Percentiles rank a stretch among this genome's conserved stretches.
Evolutionary conservation across 257 asterid species (phyloP).

Genomic region (Gardenia jasminoides): DNA sequence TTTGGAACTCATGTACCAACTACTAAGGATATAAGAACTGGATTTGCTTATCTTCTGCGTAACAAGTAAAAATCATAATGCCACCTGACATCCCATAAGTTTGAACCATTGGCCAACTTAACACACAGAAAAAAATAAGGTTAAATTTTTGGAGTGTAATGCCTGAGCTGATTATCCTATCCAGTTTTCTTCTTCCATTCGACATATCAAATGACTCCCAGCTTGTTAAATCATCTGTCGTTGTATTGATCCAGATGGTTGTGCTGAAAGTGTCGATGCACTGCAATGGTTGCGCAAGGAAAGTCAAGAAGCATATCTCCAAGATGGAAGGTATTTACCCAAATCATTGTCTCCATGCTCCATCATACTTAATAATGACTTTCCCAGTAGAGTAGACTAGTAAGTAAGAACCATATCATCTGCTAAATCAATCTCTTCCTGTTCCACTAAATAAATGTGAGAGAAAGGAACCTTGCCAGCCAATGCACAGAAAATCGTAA

Average conservation of each 20-base stretch:
- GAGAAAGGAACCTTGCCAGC: neutral
- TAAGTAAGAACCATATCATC: neutral
- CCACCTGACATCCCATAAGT: neutral
- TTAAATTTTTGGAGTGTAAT: neutral
- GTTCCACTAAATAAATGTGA: neutral
- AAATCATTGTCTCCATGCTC: neutral
- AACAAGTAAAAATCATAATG: neutral
- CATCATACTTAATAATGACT: neutral
- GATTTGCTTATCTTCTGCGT: neutral
- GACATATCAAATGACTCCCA: neutral
- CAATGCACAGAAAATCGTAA: neutral
- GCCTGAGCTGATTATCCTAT: neutral
- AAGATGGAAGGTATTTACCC: conserved; percentile 39
- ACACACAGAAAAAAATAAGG: neutral
- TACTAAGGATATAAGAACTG: neutral
- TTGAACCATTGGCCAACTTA: neutral
- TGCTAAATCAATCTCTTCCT: neutral
- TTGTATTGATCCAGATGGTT: conserved; percentile 6
- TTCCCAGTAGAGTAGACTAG: neutral
- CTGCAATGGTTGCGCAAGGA: conserved; percentile 78
- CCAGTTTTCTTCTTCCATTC: neutral
- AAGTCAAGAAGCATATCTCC: conserved; percentile 71
- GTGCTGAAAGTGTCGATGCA: conserved; percentile 58
- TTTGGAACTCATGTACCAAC: neutral
- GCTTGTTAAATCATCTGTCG: neutral